These are phyloP conservation scores for Tetrapyrgos nigripes DNA, from an alignment of 1,284 basidiomycete genomes.

Conservation along the genomic window DNA sequence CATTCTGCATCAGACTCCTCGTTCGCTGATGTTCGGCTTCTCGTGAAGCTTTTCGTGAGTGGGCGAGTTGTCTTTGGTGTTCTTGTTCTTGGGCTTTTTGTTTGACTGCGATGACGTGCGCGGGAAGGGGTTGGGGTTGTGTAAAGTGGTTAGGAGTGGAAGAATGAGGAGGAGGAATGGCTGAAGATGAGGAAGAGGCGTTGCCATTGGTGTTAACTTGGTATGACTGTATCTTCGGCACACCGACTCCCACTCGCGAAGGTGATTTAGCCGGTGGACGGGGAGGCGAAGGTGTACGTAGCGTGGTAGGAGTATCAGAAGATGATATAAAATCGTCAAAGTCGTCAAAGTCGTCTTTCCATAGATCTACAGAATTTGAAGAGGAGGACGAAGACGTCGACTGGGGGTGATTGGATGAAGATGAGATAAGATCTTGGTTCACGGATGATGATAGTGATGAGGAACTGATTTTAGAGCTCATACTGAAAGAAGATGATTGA, in stretches of 20 bases:
- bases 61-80: neutral
- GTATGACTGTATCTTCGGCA: neutral
- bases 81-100: neutral
- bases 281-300: conserved; percentile 48
- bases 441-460: neutral
- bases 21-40: conserved; percentile 59
- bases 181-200: conserved; percentile 7
- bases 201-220: neutral
- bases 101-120: neutral
- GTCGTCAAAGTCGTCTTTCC: conserved; percentile 40
- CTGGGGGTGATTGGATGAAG: neutral
- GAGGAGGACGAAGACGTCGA: neutral
- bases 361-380: neutral
- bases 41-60: conserved; percentile 33
- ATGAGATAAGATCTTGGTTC: neutral
- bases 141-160: neutral
- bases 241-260: conserved; percentile 1
- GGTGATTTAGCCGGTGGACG: conserved; percentile 46
- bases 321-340: conserved; percentile 54
- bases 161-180: neutral
- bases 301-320: conserved; percentile 18
- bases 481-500: too few species aligned
- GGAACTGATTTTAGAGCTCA: too few species aligned
- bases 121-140: conserved; percentile 4
- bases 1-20: conserved; percentile 58